These are phyloP conservation scores for Yamadazyma insecticola DNA, from an alignment of 805 yeast genomes.

Conservation along the genomic window DNA sequence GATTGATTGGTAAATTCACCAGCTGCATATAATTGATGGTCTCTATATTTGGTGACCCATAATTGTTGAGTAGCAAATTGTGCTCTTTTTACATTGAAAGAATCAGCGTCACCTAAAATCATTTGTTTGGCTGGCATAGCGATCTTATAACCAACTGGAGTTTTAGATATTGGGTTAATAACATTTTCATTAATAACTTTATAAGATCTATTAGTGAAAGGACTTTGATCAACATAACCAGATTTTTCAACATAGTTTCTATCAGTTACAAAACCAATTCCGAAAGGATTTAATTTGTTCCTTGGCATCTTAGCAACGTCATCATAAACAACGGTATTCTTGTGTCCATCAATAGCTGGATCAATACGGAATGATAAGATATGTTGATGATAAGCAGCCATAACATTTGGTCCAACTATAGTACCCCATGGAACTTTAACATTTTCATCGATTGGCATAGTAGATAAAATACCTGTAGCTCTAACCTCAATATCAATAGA, in stretches of 20 bases:
- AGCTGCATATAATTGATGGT: constrained; percentile 70
- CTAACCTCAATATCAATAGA: constrained; percentile 72
- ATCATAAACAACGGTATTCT: constrained; percentile 67
- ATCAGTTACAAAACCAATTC: constrained; percentile 64
- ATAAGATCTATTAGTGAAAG: constrained; percentile 68
- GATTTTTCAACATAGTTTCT: constrained; percentile 66
- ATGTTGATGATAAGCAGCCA: constrained; percentile 86
- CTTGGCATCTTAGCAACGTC: constrained; percentile 60
- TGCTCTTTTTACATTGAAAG: constrained; percentile 69
- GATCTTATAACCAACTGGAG: constrained; percentile 75
- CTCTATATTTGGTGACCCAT: constrained; percentile 78
- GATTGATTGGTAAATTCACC: constrained; percentile 88
- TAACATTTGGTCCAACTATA: constrained; percentile 70
- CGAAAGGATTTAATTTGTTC: constrained; percentile 56
- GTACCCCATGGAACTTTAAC: constrained; percentile 70
- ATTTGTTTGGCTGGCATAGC: constrained; percentile 72
- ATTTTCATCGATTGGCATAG: constrained; percentile 75
- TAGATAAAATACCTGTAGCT: constrained; percentile 83
- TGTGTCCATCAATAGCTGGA: constrained; percentile 78
- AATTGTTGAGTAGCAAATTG: constrained; percentile 70
- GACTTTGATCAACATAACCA: constrained; percentile 68
- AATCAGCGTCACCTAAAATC: constrained; percentile 61
- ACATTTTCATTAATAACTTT: constrained; percentile 71
- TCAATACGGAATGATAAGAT: constrained; percentile 74
- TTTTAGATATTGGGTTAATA: constrained; percentile 63